phyloP scores from a whole-genome alignment of 805 yeast species.

The Metschnikowia amazonensis region DNA sequence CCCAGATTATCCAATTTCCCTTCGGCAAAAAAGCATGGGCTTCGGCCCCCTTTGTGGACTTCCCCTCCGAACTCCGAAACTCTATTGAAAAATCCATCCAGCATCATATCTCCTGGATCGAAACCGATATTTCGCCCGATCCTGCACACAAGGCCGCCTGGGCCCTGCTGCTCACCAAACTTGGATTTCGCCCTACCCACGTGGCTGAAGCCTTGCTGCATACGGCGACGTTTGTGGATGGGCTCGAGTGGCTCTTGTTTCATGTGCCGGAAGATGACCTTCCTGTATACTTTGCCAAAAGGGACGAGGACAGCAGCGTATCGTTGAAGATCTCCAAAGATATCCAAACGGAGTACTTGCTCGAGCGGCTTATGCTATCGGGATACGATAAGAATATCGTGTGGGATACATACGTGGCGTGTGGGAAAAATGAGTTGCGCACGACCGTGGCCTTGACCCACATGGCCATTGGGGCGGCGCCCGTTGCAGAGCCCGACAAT shows the following conservation, averaged over 20 bases:
- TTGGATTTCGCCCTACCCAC: constrained; percentile 68
- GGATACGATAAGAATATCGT: constrained; percentile 73
- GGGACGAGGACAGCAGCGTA: constrained; percentile 54
- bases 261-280: constrained; percentile 94
- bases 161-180: constrained; percentile 9
- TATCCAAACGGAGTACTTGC: constrained; percentile 51
- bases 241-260: constrained; percentile 74
- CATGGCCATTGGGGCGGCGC: constrained; percentile 15
- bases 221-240: constrained; percentile 45
- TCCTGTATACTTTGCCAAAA: constrained; percentile 60
- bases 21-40: constrained; percentile 67
- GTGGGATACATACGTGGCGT: constrained; percentile 40
- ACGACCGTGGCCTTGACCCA: constrained; percentile 52
- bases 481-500: neutral
- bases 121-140: constrained; percentile 6
- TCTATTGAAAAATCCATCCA: constrained; percentile 60
- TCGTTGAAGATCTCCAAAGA: constrained; percentile 55
- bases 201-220: constrained; percentile 68
- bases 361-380: constrained; percentile 55
- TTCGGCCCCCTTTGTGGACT: constrained; percentile 60
- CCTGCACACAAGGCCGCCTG: constrained; percentile 11
- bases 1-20: constrained; percentile 8
- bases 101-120: constrained; percentile 55
- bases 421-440: constrained; percentile 43
- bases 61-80: constrained; percentile 60